Conservation (phyloP, 495 filamentous ascomycete species). For the Sphaerosporella brunnea region DNA sequence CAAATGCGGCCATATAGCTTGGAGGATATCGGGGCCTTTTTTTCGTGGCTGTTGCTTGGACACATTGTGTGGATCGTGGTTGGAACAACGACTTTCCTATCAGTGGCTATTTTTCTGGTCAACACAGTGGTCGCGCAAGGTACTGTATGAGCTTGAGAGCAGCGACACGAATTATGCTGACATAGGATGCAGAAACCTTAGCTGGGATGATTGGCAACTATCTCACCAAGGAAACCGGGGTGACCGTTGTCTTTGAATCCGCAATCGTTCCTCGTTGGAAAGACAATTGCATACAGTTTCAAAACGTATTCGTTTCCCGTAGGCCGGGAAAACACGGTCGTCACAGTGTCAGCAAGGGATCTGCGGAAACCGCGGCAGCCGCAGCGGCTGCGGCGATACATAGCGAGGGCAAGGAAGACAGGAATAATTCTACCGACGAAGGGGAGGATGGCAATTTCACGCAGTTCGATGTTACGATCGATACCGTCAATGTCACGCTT, state of each 20-base stretch:
- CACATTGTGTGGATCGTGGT: slow-evolving; percentile 88
- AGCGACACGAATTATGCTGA: background rate
- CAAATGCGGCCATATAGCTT: slow-evolving; percentile 89
- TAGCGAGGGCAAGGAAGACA: slow-evolving; percentile 24
- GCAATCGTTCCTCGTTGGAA: slow-evolving; percentile 93
- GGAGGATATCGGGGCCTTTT: slow-evolving; percentile 86
- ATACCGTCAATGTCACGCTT: slow-evolving; percentile 90
- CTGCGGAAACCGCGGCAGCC: slow-evolving; percentile 65
- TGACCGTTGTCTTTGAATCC: slow-evolving; percentile 95
- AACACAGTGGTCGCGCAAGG: slow-evolving; percentile 95
- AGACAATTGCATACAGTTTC: slow-evolving; percentile 84
- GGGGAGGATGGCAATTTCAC: slow-evolving; percentile 93
- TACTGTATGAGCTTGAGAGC: slow-evolving; percentile 16
- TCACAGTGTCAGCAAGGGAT: slow-evolving; percentile 76
- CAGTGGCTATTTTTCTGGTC: slow-evolving; percentile 66
- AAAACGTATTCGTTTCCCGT: slow-evolving; percentile 89
- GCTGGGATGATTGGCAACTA: slow-evolving; percentile 91
- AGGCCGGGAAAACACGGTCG: slow-evolving; percentile 47
- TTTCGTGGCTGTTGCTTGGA: slow-evolving; percentile 85
- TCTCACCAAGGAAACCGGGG: slow-evolving; percentile 76
- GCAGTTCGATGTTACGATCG: slow-evolving; percentile 88
- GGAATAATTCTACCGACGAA: slow-evolving; percentile 23
- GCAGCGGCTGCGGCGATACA: slow-evolving; percentile 54
- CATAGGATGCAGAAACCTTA: slow-evolving; percentile 49
- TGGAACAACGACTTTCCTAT: slow-evolving; percentile 95